Conservation (phyloP, 2,329 filamentous ascomycete genomes). For the Shiraia bambusicola region DNA sequence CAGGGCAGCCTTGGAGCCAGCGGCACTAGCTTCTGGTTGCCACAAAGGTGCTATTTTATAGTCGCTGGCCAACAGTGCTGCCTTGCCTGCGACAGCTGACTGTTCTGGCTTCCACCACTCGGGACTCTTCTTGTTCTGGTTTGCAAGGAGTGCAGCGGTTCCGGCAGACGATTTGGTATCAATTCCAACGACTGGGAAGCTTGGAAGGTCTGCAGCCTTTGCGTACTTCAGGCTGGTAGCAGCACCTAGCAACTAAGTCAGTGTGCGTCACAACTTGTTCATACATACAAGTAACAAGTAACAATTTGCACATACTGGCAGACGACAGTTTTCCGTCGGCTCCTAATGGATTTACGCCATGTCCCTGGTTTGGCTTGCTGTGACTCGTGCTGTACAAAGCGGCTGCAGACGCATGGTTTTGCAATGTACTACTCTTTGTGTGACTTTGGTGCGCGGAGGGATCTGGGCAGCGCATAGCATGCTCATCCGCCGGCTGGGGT, state of each 20-base stretch:
- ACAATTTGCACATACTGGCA: conserved; percentile 49
- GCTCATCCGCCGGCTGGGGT: conserved; percentile 16
- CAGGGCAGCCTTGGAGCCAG: conserved; percentile 73
- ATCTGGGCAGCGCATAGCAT: conserved; percentile 44
- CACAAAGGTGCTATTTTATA: conserved; percentile 63
- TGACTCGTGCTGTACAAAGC: conserved; percentile 55
- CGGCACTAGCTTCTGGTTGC: conserved; percentile 64
- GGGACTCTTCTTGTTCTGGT: conserved; percentile 66
- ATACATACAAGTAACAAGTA: too few species aligned
- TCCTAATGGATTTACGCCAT: conserved; percentile 46
- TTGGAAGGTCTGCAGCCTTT: conserved; percentile 70
- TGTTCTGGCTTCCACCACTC: conserved; percentile 67
- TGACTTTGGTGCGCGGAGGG: conserved; percentile 43
- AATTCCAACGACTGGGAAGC: conserved; percentile 69
- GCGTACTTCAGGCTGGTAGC: conserved; percentile 70
- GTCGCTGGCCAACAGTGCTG: conserved; percentile 60
- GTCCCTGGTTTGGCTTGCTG: conserved; percentile 20
- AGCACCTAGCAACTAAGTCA: conserved; percentile 50
- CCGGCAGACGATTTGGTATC: conserved; percentile 63
- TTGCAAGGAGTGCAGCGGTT: conserved; percentile 73
- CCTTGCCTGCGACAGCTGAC: conserved; percentile 58
- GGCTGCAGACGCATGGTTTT: conserved; percentile 60
- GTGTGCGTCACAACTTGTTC: conserved; percentile 3
- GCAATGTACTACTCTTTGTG: conserved; percentile 41
- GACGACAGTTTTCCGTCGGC: conserved; percentile 59